Conservation (phyloP, 805 yeast genomes). For the Priceomyces medius region DNA sequence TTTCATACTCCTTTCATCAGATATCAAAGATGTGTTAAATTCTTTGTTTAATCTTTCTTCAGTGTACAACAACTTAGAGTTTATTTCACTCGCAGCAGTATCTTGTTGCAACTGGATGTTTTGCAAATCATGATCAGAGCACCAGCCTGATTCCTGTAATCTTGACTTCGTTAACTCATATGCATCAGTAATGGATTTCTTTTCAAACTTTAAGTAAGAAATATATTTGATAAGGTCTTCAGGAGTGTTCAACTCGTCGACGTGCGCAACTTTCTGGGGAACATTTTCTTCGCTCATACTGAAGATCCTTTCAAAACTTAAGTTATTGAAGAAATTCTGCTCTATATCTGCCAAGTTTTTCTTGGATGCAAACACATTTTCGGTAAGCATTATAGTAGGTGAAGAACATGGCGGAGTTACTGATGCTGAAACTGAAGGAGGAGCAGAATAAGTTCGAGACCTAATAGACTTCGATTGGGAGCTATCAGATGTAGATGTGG, state of each 20-base stretch:
- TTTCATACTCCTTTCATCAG: slow-evolving; percentile 1
- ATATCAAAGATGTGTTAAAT: slow-evolving; percentile 22
- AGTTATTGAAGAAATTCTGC: slow-evolving; percentile 33
- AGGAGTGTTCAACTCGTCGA: slow-evolving; percentile 23
- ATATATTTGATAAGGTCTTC: slow-evolving; percentile 29
- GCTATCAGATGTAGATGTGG: slow-evolving; percentile 5
- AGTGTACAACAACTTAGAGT: slow-evolving; percentile 36
- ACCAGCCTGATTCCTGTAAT: slow-evolving; percentile 41
- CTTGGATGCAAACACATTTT: slow-evolving; percentile 28
- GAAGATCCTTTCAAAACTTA: slow-evolving; percentile 10
- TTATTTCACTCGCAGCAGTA: slow-evolving; percentile 36
- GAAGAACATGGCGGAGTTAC: slow-evolving; percentile 34
- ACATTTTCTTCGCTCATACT: background rate
- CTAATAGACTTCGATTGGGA: slow-evolving; percentile 10
- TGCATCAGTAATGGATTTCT: slow-evolving; percentile 31
- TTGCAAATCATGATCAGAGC: slow-evolving; percentile 40
- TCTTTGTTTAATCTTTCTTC: slow-evolving; percentile 35
- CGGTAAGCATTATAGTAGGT: slow-evolving; percentile 40
- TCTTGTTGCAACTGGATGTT: slow-evolving; percentile 40
- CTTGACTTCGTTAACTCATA: slow-evolving; percentile 32
- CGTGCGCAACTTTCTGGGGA: slow-evolving; percentile 12
- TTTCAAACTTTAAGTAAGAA: slow-evolving; percentile 32
- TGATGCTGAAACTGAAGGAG: slow-evolving; percentile 22
- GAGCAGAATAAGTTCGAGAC: slow-evolving; percentile 20
- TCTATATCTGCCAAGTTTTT: slow-evolving; percentile 30